These are phyloP conservation scores for Pisolithus microcarpus DNA, from an alignment of 768 basidiomycete species.

Conservation along the genomic window DNA sequence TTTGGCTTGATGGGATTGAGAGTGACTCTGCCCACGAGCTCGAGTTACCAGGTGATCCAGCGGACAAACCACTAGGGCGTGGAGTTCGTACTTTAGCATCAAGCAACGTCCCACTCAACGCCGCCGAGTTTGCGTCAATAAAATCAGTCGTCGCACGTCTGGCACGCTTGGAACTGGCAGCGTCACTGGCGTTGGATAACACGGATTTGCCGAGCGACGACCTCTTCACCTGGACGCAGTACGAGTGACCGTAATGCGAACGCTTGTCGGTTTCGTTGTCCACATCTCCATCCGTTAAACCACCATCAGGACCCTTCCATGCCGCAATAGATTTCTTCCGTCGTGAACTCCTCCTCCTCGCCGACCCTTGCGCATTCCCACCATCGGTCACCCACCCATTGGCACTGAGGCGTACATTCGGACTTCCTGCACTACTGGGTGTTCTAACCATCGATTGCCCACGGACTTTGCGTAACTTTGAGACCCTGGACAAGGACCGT, in stretches of 20 bases:
- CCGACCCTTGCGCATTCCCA: background rate
- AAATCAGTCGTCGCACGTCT: conserved; percentile 7
- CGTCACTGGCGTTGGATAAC: background rate
- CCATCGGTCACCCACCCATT: conserved; percentile 17
- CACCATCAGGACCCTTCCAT: conserved; percentile 19
- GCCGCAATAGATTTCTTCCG: conserved; percentile 20
- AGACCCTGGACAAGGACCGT: no score
- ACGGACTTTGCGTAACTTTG: conserved; percentile 9
- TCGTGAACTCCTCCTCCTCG: conserved; percentile 3
- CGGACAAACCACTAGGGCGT: background rate
- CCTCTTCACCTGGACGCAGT: no score
- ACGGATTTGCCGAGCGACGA: background rate
- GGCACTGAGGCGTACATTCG: background rate
- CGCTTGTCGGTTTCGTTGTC: background rate
- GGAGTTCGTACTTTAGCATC: background rate
- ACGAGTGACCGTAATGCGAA: background rate
- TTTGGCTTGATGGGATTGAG: background rate
- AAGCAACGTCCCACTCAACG: background rate
- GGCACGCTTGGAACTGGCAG: background rate
- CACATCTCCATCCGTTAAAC: conserved; percentile 23
- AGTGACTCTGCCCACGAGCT: background rate
- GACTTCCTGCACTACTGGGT: background rate
- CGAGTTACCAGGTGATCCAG: background rate
- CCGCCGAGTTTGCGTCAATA: background rate
- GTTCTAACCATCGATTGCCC: background rate